phyloP scores from a whole-genome alignment of 163 green algal genomes.

The Smithsoniella earleae region DNA sequence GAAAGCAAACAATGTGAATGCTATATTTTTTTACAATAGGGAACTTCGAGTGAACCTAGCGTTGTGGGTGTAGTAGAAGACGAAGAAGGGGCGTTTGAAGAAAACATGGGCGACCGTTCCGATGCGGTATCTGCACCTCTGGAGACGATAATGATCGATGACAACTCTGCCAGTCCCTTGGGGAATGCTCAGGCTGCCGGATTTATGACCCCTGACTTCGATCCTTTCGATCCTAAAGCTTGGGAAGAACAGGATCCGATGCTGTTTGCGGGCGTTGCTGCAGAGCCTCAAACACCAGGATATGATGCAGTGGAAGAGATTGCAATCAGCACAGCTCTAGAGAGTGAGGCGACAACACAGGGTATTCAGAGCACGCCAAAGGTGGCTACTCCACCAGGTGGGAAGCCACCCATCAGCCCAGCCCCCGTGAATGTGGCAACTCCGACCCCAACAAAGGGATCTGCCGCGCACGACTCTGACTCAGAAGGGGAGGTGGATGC shows the following conservation, averaged over 20 bases:
- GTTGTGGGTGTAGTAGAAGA: neutral
- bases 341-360: too few species aligned
- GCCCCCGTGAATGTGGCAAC: too few species aligned
- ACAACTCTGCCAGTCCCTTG: neutral
- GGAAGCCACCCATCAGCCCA: too few species aligned
- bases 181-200: neutral
- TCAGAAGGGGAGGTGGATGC: too few species aligned
- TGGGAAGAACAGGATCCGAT: conserved; percentile 18
- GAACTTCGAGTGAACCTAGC: too few species aligned
- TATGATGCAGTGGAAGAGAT: neutral
- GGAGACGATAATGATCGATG: conserved; percentile 26
- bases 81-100: conserved; percentile 14
- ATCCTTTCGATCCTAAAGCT: conserved; percentile 27
- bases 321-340: conserved; percentile 6
- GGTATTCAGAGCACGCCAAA: too few species aligned
- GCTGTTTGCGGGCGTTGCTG: conserved; percentile 18
- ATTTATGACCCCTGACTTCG: conserved; percentile 27
- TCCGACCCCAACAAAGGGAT: too few species aligned
- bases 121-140: neutral
- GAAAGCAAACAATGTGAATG: too few species aligned
- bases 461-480: too few species aligned
- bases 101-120: neutral
- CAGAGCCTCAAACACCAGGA: neutral
- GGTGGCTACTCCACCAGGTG: too few species aligned
- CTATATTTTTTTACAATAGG: too few species aligned